Base-by-base conservation (phyloP, 2,329 filamentous ascomycete genomes). In the Colletotrichum gloeosporioides region DNA sequence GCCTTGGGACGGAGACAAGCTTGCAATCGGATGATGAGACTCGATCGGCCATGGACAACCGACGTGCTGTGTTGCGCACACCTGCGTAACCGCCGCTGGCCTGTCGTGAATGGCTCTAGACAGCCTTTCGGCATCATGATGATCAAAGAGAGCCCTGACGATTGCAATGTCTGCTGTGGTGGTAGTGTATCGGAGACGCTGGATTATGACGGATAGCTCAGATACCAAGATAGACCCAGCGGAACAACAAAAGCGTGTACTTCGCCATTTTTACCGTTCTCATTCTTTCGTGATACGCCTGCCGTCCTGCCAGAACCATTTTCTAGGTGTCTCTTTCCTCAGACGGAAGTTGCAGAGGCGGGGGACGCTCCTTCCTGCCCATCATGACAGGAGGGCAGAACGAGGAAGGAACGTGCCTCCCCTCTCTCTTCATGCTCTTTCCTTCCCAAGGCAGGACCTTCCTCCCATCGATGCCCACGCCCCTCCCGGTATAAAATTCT, bases 81-180 rank as follows among this genome's bases (percentile, higher is more conserved):
- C 71, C 75, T 75, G 83, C 76, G 79, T 86, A 89, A 87, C 88
- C 88, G 85, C 85, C 78, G 73, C 73, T 77, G 67, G 61, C 65
- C 72, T 78, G 64, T 79, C 67, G 70, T 73, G 36, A 79, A 79
- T 81, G 84, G 81, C 83, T 88, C 84, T 86, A 88, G 83, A 84
- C 80, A 78, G 80, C 79, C 78, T 57, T 72, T 69, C 71, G 59
- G 81, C 78, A 79, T 80, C 69, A 83, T 89, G 89, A 89, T 82
- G 90, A 91, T 86, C 88, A 92, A 92, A 92, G 90, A 92, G 89
- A 90, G 89, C 89, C 83, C 89, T 88, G 89, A 90, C 87, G 87
- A 86, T 85, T 79, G 72, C 71, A 16, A 39, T 22, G 53, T 59
- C 65, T 74, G 74, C 70, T 68, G 74, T 31, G 74, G 68, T 69